Conservation (phyloP, 805 yeast species). For the Torulaspora microellipsoides region DNA sequence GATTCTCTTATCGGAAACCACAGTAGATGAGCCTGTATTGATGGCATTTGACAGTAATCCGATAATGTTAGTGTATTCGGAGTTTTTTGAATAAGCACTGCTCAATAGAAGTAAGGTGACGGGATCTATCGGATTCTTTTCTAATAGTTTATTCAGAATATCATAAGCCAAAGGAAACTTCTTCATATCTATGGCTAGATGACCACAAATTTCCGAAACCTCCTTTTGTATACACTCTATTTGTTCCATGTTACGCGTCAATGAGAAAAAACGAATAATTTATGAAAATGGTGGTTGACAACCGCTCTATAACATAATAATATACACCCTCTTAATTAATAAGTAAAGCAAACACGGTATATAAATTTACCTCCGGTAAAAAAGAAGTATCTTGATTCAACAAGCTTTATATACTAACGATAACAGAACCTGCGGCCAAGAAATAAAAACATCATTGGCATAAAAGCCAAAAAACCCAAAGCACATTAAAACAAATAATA, state of each 20-base stretch:
- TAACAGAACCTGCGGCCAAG: too few species aligned
- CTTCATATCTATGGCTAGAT: conserved; percentile 24
- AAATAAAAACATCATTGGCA: too few species aligned
- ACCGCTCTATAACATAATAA: too few species aligned
- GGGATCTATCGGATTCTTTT: conserved; percentile 15
- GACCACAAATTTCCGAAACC: conserved; percentile 19
- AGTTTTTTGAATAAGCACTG: conserved; percentile 14
- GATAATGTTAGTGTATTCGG: conserved; percentile 15
- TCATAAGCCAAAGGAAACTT: conserved; percentile 17
- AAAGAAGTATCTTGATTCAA: too few species aligned
- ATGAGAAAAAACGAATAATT: too few species aligned
- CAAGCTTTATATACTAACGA: too few species aligned
- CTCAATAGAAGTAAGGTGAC: conserved; percentile 18
- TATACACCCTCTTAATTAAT: too few species aligned
- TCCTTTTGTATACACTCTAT: conserved; percentile 13
- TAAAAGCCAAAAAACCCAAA: too few species aligned
- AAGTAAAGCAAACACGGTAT: too few species aligned
- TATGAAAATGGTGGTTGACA: too few species aligned
- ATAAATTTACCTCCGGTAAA: too few species aligned
- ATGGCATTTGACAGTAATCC: conserved; percentile 17
- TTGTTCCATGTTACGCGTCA: conserved; percentile 5
- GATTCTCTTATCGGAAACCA: conserved; percentile 13
- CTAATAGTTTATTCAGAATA: conserved; percentile 14
- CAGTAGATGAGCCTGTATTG: conserved; percentile 11
- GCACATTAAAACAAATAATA: too few species aligned